Evolutionary conservation across 495 filamentous ascomycete species (phyloP).

Genomic region (Rhizodiscina lignyota): DNA sequence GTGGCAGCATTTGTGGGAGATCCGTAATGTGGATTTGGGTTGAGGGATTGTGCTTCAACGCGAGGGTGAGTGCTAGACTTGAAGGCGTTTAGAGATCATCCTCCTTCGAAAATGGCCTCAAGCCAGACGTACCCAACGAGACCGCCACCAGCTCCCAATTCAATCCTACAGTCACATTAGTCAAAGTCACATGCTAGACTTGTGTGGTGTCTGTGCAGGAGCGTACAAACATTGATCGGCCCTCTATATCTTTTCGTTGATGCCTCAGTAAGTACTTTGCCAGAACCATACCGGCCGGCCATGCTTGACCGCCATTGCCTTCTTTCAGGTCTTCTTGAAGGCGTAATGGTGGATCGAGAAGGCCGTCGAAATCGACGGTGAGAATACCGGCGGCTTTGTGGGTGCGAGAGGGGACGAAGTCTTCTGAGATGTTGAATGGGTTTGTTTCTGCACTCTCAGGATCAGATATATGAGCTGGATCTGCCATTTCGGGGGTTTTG

Average conservation of each 20-base stretch:
- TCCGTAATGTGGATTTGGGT: constrained; percentile 62
- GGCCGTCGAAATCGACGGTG: constrained; percentile 52
- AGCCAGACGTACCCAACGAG: constrained; percentile 64
- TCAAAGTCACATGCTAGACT: not conserved
- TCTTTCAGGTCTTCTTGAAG: constrained; percentile 71
- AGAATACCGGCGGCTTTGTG: constrained; percentile 49
- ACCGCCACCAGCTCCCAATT: constrained; percentile 84
- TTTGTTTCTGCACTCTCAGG: too few relatives aligned
- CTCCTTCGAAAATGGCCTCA: too few relatives aligned
- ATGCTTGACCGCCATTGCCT: constrained; percentile 83
- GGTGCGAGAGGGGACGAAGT: constrained; percentile 45
- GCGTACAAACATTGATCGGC: constrained; percentile 56
- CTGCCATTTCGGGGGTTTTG: too few relatives aligned
- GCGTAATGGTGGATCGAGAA: constrained; percentile 48
- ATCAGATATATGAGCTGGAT: too few relatives aligned
- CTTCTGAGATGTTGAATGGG: constrained; percentile 36
- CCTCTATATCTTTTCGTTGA: constrained; percentile 38
- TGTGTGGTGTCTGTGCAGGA: not conserved
- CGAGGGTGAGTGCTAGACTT: too few relatives aligned
- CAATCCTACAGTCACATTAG: constrained; percentile 41
- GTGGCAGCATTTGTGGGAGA: constrained; percentile 60
- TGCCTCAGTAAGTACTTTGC: constrained; percentile 66
- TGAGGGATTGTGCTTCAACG: too few relatives aligned
- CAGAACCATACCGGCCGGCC: constrained; percentile 85
- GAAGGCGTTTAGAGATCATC: too few relatives aligned